These are phyloP conservation scores for Saturnispora serradocipensis DNA, from an alignment of 805 yeast species.

Conservation along the genomic window DNA sequence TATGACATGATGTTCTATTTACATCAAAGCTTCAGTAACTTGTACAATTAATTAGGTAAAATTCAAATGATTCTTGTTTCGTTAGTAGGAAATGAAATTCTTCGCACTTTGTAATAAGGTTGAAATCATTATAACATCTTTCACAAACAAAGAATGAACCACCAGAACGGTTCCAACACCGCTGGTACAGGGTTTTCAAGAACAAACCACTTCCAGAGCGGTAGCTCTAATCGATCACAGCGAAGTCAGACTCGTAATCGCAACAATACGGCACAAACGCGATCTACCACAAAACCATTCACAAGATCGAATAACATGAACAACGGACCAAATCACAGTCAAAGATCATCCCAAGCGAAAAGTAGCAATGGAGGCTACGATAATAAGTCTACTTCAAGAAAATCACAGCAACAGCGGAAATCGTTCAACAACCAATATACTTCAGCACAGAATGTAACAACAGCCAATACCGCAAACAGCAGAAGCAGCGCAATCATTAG, in stretches of 20 bases:
- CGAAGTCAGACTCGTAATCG: neutral
- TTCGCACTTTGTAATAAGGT: neutral
- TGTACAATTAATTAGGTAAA: slow-evolving; percentile 2
- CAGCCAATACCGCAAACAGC: neutral
- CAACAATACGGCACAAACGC: neutral
- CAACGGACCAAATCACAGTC: neutral
- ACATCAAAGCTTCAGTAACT: neutral
- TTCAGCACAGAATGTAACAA: neutral
- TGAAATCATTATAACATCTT: neutral
- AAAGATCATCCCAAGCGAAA: neutral
- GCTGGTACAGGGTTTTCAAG: neutral
- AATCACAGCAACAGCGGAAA: neutral
- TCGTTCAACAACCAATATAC: neutral
- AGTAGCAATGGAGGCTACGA: neutral
- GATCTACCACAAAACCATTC: neutral
- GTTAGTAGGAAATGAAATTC: neutral
- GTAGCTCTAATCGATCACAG: neutral
- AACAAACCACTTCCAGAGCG: neutral
- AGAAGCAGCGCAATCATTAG: no score
- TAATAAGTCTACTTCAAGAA: neutral
- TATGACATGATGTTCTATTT: slow-evolving; percentile 26
- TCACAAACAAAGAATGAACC: neutral
- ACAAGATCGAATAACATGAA: neutral
- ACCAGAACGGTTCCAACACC: slow-evolving; percentile 1
- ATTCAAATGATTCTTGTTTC: neutral